Evolutionary conservation across 176 grass and related monocot genomes (phyloP), one percentile per base, ranked within the genome.

Genomic region (Thinopyrum elongatum): DNA sequence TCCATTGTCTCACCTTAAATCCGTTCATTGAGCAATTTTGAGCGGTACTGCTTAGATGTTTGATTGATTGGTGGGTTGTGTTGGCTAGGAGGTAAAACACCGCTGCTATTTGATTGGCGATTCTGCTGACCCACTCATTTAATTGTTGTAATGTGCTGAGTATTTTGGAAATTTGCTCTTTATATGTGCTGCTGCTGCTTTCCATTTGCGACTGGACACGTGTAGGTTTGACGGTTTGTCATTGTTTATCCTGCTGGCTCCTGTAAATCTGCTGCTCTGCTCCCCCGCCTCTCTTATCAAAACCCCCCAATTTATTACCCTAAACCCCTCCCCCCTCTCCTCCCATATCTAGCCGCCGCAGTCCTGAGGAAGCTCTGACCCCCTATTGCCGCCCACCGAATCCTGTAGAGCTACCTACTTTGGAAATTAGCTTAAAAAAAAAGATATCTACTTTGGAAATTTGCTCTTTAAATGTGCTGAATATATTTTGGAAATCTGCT

Each of bases 31-130:
- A 58, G 53, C 19, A 0, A 58, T 22, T 22, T 22, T 22, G 53
- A 58, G 53, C 19, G 17, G 15, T 79, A n/a, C 2, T 58, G 49
- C 49, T 73, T 86, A 39, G 3, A 27, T 70, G 28, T 70, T 51
- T 51, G 11, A 28, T 81, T 71, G 53, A 74, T 75, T 74, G 28
- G 65, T 60, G 22, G 68, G 83, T 82, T 92, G 15, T 38, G 61
- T 84, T 19, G 30, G 33, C 66, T 36, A 80, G 15, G 26, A n/a
- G 33, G 9, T 85, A 75, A 34, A 85, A 60, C 30, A 3, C 7
- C 2, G 1, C 4, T 33, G 59, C 19, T 79, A 15, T 83, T 61
- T 39, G 39, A 19, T 79, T 25, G 29, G 2, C 33, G 65, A 62
- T 81, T 58, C 19, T 58, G 53, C 53, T 9, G 53, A 58, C 19